Conservation (phyloP, 1,139 yeast species). For the Schizosaccharomyces versatilis region DNA sequence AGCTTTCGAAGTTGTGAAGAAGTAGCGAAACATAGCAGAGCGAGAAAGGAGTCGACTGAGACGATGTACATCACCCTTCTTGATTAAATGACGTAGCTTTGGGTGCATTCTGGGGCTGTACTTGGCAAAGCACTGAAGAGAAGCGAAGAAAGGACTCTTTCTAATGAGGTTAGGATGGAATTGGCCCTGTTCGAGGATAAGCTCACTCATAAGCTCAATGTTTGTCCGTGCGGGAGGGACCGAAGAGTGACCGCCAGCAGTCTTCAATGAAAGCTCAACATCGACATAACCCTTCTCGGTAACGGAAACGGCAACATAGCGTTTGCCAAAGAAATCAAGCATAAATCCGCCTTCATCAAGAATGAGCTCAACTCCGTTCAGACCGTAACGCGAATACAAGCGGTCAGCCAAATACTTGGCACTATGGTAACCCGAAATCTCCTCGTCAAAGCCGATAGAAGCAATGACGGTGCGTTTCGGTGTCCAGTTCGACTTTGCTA, state of each 20-base stretch:
- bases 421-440: constrained; percentile 37
- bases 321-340: constrained; percentile 24
- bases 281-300: constrained; percentile 50
- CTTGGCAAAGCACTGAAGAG: constrained; percentile 19
- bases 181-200: constrained; percentile 31
- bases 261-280: constrained; percentile 25
- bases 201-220: constrained; percentile 44
- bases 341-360: constrained; percentile 41
- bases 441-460: constrained; percentile 58
- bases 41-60: not conserved
- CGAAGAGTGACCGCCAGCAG: constrained; percentile 56
- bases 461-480: constrained; percentile 37
- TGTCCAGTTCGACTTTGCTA: constrained; percentile 26
- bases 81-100: not conserved
- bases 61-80: not conserved
- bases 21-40: constrained; percentile 18
- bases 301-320: constrained; percentile 36
- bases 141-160: constrained; percentile 29
- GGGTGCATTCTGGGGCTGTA: not conserved
- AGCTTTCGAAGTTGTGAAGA: constrained; percentile 44
- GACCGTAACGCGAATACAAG: constrained; percentile 31
- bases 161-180: constrained; percentile 25
- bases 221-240: constrained; percentile 52
- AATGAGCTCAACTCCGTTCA: constrained; percentile 32
- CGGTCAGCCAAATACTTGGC: constrained; percentile 27